phyloP scores from a whole-genome alignment of 805 yeast genomes.

The Nakazawaea holstii region DNA sequence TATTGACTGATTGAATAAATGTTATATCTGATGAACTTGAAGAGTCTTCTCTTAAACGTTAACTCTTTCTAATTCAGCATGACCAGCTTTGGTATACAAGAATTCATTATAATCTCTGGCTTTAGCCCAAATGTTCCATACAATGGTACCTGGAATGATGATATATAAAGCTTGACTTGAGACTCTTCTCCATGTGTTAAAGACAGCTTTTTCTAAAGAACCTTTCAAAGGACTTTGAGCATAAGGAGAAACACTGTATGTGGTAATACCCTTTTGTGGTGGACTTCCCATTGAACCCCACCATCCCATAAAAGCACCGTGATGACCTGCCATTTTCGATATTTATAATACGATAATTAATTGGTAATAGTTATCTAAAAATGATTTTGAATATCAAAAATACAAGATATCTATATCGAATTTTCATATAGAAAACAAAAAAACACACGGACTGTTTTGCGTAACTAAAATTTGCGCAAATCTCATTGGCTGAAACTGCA shows the following conservation, averaged over 20 bases:
- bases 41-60: constrained; percentile 30
- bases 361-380: no score
- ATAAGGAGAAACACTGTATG: constrained; percentile 88
- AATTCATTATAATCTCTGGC: constrained; percentile 89
- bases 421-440: background rate
- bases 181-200: constrained; percentile 93
- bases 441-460: background rate
- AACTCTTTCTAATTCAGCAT: constrained; percentile 81
- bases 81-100: constrained; percentile 97
- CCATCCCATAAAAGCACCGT: constrained; percentile 92
- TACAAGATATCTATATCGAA: no score
- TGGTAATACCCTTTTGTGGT: constrained; percentile 78
- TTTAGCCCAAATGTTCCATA: constrained; percentile 82
- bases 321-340: constrained; percentile 54
- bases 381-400: no score
- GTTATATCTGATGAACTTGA: background rate
- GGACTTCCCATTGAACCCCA: constrained; percentile 87
- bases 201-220: constrained; percentile 75
- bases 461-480: background rate
- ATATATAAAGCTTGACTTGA: constrained; percentile 78
- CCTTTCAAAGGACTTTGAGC: constrained; percentile 93
- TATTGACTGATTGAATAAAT: background rate
- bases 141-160: constrained; percentile 68
- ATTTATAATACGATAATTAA: background rate
- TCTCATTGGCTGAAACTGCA: background rate